Percentiles rank a stretch among this genome's conserved stretches.
Conservation (phyloP, 2,329 filamentous ascomycete species). For the Neonectria neomacrospora region DNA sequence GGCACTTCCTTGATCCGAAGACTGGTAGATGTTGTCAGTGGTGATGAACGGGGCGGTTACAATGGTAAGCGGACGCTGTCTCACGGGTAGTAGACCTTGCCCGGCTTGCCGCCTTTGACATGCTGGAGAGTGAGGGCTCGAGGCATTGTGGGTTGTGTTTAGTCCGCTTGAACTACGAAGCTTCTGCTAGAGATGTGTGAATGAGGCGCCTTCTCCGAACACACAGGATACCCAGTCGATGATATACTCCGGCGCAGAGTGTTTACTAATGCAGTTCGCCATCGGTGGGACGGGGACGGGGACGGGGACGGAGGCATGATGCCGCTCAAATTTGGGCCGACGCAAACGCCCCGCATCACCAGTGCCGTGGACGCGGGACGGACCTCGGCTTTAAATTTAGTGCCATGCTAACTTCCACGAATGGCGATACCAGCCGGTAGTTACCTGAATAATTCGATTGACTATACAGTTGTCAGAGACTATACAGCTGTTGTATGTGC, state of each 20-base stretch:
- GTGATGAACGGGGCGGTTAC: not conserved
- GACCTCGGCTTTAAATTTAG: constrained; percentile 18
- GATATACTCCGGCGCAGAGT: not conserved
- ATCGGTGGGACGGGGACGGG: constrained; percentile 4
- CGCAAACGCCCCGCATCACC: constrained; percentile 23
- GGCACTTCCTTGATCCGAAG: constrained; percentile 70
- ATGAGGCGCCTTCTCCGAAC: not conserved
- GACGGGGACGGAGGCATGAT: constrained; percentile 16
- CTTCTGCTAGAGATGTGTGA: not conserved
- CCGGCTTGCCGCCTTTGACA: constrained; percentile 80
- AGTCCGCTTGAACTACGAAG: not conserved
- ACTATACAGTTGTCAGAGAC: not conserved
- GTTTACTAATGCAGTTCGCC: constrained; percentile 17
- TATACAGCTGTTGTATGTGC: not conserved
- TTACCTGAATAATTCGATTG: not conserved
- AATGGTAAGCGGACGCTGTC: constrained; percentile 36
- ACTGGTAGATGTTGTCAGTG: constrained; percentile 48
- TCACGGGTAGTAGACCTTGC: constrained; percentile 86
- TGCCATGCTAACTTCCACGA: constrained; percentile 2
- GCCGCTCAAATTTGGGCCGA: constrained; percentile 14
- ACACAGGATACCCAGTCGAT: not conserved
- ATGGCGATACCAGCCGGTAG: not conserved
- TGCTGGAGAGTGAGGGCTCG: constrained; percentile 72
- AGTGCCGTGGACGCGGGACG: constrained; percentile 10
- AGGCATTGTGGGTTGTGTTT: constrained; percentile 54